Evolutionary conservation across 345 rosid genomes (phyloP).

Genomic region (Linum lewisii): DNA sequence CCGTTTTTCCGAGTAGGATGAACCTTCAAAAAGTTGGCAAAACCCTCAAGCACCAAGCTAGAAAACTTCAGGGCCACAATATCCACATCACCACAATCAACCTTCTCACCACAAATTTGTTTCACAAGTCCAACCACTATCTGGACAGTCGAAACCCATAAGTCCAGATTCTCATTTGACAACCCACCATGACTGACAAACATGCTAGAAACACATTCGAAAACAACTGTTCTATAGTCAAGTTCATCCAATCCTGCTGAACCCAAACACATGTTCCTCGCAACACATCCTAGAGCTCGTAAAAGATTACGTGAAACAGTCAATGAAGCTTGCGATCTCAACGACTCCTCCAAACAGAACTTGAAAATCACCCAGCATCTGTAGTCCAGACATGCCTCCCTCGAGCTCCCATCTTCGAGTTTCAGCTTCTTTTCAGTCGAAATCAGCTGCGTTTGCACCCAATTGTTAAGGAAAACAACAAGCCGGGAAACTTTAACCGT

Average conservation of each 20-base stretch:
- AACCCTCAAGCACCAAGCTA: slow-evolving; percentile 67
- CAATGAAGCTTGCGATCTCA: slow-evolving; percentile 42
- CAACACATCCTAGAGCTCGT: slow-evolving; percentile 35
- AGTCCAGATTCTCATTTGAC: slow-evolving; percentile 55
- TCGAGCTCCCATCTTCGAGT: slow-evolving; percentile 13
- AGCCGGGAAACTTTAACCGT: slow-evolving; percentile 49
- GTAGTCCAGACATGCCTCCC: slow-evolving; percentile 43
- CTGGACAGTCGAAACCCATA: slow-evolving; percentile 53
- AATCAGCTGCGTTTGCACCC: slow-evolving; percentile 62
- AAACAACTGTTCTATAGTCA: slow-evolving; percentile 34
- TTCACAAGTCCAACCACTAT: slow-evolving; percentile 43
- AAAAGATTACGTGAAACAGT: slow-evolving; percentile 45
- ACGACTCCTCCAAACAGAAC: slow-evolving; percentile 61
- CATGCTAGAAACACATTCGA: slow-evolving; percentile 51
- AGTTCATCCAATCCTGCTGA: slow-evolving; percentile 24
- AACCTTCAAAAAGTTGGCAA: slow-evolving; percentile 59
- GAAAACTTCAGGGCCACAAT: slow-evolving; percentile 40
- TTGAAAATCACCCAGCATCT: slow-evolving; percentile 76
- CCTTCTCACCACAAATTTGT: slow-evolving; percentile 29
- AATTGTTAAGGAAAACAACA: slow-evolving; percentile 55
- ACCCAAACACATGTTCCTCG: slow-evolving; percentile 21
- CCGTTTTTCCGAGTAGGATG: slow-evolving; percentile 73
- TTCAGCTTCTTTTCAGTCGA: slow-evolving; percentile 33
- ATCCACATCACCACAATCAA: slow-evolving; percentile 31
- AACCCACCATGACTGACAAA: slow-evolving; percentile 47